These are phyloP conservation scores for Dictyostelium brefeldianum DNA, from an alignment of 78 protist genomes.

Conservation along the genomic window DNA sequence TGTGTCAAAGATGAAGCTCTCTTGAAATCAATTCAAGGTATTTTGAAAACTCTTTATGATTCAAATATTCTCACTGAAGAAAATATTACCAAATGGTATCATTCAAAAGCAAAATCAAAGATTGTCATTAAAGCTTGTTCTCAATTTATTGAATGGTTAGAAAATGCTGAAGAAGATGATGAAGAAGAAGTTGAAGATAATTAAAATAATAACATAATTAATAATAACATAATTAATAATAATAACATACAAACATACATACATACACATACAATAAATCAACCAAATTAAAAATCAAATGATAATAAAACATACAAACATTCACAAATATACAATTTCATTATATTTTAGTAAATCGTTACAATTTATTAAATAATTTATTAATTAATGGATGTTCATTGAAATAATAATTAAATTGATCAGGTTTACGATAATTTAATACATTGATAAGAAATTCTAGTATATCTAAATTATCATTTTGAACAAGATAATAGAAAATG, in stretches of 20 bases:
- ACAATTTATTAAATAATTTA: not conserved
- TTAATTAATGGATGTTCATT: not conserved
- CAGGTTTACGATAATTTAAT: not conserved
- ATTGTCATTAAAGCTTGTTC: slow-evolving; percentile 34
- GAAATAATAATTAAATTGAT: not conserved
- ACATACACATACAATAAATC: too few relatives aligned
- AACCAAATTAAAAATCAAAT: too few relatives aligned
- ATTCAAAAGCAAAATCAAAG: slow-evolving; percentile 30
- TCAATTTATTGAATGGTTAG: slow-evolving; percentile 80
- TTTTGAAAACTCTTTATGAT: slow-evolving; percentile 64
- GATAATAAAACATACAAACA: too few relatives aligned
- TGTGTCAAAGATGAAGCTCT: slow-evolving; percentile 39
- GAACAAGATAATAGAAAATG: not conserved
- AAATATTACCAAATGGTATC: slow-evolving; percentile 66
- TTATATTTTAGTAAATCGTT: too few relatives aligned
- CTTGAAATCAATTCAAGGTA: slow-evolving; percentile 37
- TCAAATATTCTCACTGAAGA: slow-evolving; percentile 72
- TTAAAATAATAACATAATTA: too few relatives aligned
- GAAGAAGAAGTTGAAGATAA: slow-evolving; percentile 52
- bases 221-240: too few relatives aligned
- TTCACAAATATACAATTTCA: too few relatives aligned
- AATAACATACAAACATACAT: too few relatives aligned
- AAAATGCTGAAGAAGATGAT: slow-evolving; percentile 75
- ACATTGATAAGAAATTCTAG: not conserved
- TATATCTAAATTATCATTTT: not conserved